phyloP scores from a whole-genome alignment of 306 rosid species.

The Albizia julibrissin region DNA sequence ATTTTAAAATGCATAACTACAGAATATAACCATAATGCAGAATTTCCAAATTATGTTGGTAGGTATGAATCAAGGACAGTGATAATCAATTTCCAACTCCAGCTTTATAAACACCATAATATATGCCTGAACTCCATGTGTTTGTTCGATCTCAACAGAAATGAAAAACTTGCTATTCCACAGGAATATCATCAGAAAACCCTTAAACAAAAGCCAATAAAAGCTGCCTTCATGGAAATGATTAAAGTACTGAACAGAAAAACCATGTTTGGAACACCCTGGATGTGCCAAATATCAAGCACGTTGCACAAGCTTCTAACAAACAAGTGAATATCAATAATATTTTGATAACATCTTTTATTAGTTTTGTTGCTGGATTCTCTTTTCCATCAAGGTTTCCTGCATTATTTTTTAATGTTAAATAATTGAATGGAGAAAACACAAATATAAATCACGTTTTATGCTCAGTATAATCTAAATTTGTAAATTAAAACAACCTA shows the following conservation, averaged over 20 bases:
- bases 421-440: not conserved
- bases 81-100: not conserved
- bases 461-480: not conserved
- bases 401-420: no score
- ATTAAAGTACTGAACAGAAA: not conserved
- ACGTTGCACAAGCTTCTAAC: not conserved
- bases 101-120: not conserved
- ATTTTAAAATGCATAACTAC: not conserved
- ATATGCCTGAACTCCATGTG: not conserved
- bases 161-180: not conserved
- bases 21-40: not conserved
- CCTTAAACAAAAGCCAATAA: not conserved
- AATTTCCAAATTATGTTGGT: not conserved
- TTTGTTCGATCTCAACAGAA: not conserved
- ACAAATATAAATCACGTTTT: not conserved
- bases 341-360: no score
- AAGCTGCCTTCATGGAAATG: not conserved
- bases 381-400: not conserved
- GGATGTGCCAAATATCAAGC: not conserved
- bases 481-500: not conserved
- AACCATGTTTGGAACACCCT: not conserved
- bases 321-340: not conserved
- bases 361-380: no score
- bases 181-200: not conserved
- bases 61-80: not conserved